Base-by-base conservation (phyloP, 495 filamentous ascomycete species). In the Penicillium alfredii region DNA sequence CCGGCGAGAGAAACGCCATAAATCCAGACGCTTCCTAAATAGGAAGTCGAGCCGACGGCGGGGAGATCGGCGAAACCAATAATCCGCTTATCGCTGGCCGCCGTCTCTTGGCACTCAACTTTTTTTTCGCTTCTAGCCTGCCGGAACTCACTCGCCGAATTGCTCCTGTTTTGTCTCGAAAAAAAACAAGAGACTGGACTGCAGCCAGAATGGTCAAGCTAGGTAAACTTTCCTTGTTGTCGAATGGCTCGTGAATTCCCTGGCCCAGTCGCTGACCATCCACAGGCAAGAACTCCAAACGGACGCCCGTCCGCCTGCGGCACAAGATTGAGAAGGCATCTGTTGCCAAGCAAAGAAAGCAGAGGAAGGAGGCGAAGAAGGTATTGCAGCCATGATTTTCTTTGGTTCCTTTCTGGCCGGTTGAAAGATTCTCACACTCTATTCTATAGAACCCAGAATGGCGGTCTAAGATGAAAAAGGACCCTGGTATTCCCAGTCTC, bases 311-410 rank as follows among this genome's bases (percentile, higher is more conserved):
- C 46, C 85, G 92, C 18, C 69, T 97, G 41, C 77, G 92, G 38
- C 84, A 95, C 68, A 95, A 93, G 67, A 98, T 97, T 64, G 78
- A 95, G 55, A 97, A 98, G 65, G 84, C 87, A 14, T 83, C 86
- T 40, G 81, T 82, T 47, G 79, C 84, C 27, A 98, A 98, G 69
- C 83, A 93, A 61, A 76, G 82, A 49, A 98, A 98, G 68, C 66
- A 76, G 30, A 84, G 76, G 49, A 96, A 94, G 71, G 65, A 76
- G 30, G 88, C 84, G 15, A 97, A 95, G 68, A 84, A 88, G 58
- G 77, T 80, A 58, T 27, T 23, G 12, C 8, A 4, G 3, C 7
- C n/a, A n/a, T 4, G 8, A 16, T 24, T 6, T 20, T 17, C 15
- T 6, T 17, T 24, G 15, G 16, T 23, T 8, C 11, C 25, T 13